Evolutionary conservation across 495 filamentous ascomycete genomes (phyloP).

Genomic region (Echria macrotheca): DNA sequence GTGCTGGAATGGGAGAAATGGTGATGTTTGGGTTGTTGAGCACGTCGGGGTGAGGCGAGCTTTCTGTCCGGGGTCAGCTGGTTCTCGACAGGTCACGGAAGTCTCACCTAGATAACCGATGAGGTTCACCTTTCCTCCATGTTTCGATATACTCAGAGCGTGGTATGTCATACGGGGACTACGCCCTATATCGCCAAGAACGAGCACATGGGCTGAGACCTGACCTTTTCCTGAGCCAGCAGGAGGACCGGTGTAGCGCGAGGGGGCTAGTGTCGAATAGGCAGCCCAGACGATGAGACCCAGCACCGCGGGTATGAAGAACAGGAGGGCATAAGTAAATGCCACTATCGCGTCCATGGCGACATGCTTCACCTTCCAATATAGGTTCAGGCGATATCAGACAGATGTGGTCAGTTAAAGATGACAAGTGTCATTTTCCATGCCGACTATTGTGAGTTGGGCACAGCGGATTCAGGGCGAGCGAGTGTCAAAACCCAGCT

Average conservation of each 20-base stretch:
- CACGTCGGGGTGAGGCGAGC: slow-evolving; percentile 66
- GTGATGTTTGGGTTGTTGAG: slow-evolving; percentile 56
- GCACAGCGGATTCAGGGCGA: too few species aligned
- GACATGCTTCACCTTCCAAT: too few species aligned
- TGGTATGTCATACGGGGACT: slow-evolving; percentile 99
- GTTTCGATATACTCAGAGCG: slow-evolving; percentile 83
- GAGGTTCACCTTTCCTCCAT: slow-evolving; percentile 73
- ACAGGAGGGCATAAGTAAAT: slow-evolving; percentile 6
- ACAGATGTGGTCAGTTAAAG: too few species aligned
- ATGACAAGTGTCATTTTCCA: slow-evolving; percentile 11
- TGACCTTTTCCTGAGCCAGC: slow-evolving; percentile 19
- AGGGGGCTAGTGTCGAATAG: slow-evolving; percentile 9
- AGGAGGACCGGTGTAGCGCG: slow-evolving; percentile 19
- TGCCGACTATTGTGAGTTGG: too few species aligned
- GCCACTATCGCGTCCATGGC: neutral
- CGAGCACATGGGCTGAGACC: slow-evolving; percentile 71
- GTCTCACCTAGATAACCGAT: slow-evolving; percentile 78
- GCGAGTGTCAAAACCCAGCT: too few species aligned
- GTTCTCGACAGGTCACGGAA: neutral
- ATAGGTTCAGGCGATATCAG: too few species aligned
- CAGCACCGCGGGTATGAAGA: neutral
- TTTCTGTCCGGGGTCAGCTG: slow-evolving; percentile 23
- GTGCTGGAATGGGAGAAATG: slow-evolving; percentile 40
- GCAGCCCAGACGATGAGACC: neutral
- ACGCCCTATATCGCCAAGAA: slow-evolving; percentile 94